Evolutionary conservation across 1,284 basidiomycete genomes (phyloP).

Genomic region (Boletus smithii): DNA sequence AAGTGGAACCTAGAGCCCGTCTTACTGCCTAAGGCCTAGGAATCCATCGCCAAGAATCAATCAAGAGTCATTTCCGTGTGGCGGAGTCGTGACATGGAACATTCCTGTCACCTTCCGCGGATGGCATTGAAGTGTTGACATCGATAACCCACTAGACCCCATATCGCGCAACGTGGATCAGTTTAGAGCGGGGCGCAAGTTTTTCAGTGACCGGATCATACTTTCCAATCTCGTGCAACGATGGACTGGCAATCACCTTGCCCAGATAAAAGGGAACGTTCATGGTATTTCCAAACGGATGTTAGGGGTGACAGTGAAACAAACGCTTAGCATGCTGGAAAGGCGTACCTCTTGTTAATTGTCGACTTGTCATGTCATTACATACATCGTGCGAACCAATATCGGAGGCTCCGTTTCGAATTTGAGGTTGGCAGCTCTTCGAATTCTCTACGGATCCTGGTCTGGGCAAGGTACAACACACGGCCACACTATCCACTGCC

Average conservation of each 20-base stretch:
- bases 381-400: background rate
- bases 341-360: background rate
- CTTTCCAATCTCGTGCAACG: conserved; percentile 16
- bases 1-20: background rate
- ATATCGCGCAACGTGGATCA: conserved; percentile 11
- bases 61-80: conserved; percentile 12
- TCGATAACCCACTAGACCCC: conserved; percentile 4
- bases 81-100: conserved; percentile 6
- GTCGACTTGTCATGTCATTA: conserved; percentile 5
- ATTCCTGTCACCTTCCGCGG: conserved; percentile 2
- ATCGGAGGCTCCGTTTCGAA: conserved; percentile 3
- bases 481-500: background rate
- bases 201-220: conserved; percentile 1
- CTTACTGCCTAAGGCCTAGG: conserved; percentile 1
- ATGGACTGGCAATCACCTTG: conserved; percentile 11
- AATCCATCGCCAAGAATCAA: conserved; percentile 1
- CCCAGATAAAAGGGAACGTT: conserved; percentile 1
- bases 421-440: conserved; percentile 2
- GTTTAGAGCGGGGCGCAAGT: conserved; percentile 6
- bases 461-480: background rate
- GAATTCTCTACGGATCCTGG: conserved; percentile 7
- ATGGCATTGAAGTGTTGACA: conserved; percentile 1
- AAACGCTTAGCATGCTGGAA: conserved; percentile 1
- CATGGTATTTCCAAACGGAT: conserved; percentile 14
- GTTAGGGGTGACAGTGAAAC: conserved; percentile 5